Base-by-base conservation (phyloP, 805 yeast genomes). In the Metschnikowia proteae region DNA sequence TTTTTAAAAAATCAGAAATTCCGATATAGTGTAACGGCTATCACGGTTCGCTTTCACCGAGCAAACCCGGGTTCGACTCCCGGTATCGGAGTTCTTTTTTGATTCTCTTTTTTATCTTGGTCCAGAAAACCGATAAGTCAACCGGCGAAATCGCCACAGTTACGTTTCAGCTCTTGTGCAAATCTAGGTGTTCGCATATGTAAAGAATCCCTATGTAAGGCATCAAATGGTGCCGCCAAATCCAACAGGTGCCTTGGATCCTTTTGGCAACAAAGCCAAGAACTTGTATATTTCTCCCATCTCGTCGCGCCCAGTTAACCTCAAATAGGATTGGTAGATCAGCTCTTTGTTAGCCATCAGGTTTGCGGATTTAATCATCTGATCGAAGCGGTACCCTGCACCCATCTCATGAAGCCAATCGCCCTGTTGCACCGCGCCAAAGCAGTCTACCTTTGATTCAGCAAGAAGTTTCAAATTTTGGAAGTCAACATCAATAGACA, bases 51-150 rank as follows among this genome's bases (percentile, higher is more conserved):
- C 86, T 82, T 81, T 82, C 86, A 82, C 86, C 84, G 86, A 79
- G 86, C 83, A 82, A 71, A 75, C 81, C 83, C 84, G 86, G 86
- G 86, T 82, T 82, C 87, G 85, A 82, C 85, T 81, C 87, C 86
- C 87, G 84, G 88, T 75, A 81, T 80, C 85, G 86, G 87, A 82
- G 77, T 49, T 48, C 52, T 47, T 52, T 53, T 58, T 48, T 46
- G 17, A 17, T 2, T 17, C 17, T 28, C 10, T 13, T 27, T 8
- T 31, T 31, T 3, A 10, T 1, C 8, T 4, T 5, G 4, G 17
- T 17, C 2, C 17, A 28, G 30, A 28, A 28, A 8, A 2, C 30
- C 30, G 17, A 17, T n/a, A 17, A 17, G 17, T 17, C 17, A 17
- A 17, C 17, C 10, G 5, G 9, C 27, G 5, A 22, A 23, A 35